phyloP scores from a whole-genome alignment of 2,329 filamentous ascomycete genomes.

The Aureobasidium sp. region DNA sequence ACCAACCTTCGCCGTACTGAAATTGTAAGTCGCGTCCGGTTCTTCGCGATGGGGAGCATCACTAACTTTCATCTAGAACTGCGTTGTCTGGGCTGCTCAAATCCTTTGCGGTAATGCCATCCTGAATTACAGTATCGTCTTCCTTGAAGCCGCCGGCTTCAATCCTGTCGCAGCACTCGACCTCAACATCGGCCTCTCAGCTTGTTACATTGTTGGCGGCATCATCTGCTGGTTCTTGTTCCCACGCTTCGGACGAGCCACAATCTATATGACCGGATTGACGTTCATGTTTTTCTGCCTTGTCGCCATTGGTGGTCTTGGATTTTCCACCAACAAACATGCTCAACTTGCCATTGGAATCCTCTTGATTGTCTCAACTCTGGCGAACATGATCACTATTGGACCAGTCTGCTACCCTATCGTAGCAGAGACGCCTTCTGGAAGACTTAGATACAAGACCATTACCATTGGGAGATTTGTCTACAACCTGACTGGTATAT shows the following conservation, averaged over 20 bases:
- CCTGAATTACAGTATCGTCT: constrained; percentile 30
- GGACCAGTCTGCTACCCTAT: constrained; percentile 36
- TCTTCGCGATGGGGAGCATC: constrained; percentile 29
- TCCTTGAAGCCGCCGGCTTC: constrained; percentile 32
- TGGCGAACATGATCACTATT: constrained; percentile 24
- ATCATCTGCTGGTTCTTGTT: constrained; percentile 37
- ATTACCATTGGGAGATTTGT: constrained; percentile 34
- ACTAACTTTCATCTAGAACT: not conserved
- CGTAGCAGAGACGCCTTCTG: constrained; percentile 33
- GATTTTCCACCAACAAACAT: not conserved
- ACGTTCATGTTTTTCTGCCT: constrained; percentile 36
- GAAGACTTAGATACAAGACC: constrained; percentile 33
- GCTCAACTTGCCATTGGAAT: constrained; percentile 28
- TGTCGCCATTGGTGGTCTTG: constrained; percentile 16
- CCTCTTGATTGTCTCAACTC: constrained; percentile 31
- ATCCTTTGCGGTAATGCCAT: constrained; percentile 27
- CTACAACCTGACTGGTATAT: constrained; percentile 36
- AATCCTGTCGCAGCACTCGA: constrained; percentile 33
- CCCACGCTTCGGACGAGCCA: constrained; percentile 33
- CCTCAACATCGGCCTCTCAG: constrained; percentile 29
- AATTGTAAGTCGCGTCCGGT: constrained; percentile 33
- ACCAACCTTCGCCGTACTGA: constrained; percentile 38
- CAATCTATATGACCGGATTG: constrained; percentile 36
- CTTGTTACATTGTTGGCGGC: constrained; percentile 29
- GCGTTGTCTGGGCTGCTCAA: constrained; percentile 21